Percentiles rank a stretch among this genome's conserved stretches.
phyloP scores from a whole-genome alignment of 108 stramenopile species.

The Cylindrotheca fusiformis region DNA sequence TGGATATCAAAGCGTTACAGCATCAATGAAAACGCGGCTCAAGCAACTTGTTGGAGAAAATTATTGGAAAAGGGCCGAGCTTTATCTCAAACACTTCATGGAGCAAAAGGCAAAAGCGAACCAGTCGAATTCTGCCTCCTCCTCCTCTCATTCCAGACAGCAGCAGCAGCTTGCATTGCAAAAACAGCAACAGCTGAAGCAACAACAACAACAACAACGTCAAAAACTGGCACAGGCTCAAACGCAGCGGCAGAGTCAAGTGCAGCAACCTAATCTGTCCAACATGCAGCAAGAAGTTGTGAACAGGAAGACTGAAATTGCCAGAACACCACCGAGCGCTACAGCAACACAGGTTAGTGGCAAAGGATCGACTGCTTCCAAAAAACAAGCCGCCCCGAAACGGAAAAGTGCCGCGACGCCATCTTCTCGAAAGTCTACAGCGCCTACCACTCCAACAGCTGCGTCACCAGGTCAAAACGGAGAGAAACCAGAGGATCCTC shows the following conservation, averaged over 20 bases:
- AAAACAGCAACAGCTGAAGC: conserved; percentile 2
- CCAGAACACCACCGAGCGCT: neutral
- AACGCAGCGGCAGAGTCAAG: conserved; percentile 6
- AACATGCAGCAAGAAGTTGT: conserved; percentile 29
- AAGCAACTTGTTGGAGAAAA: conserved; percentile 57
- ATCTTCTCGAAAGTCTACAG: conserved; percentile 7
- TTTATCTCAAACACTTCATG: conserved; percentile 58
- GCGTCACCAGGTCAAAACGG: neutral
- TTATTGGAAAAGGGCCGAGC: conserved; percentile 73
- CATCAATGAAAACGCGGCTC: conserved; percentile 55
- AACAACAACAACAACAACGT: conserved; percentile 13
- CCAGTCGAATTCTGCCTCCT: neutral
- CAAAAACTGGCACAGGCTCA: conserved; percentile 6
- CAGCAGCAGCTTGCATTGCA: conserved; percentile 3
- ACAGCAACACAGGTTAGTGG: neutral
- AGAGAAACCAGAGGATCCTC: conserved; percentile 24
- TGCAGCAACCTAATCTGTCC: conserved; percentile 12
- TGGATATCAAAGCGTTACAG: conserved; percentile 59
- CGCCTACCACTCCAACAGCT: conserved; percentile 17
- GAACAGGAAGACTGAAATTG: conserved; percentile 27
- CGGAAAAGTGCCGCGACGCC: conserved; percentile 2
- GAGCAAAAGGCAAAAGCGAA: conserved; percentile 35
- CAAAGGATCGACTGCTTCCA: conserved; percentile 1
- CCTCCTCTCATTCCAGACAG: neutral
- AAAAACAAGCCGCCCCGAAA: conserved; percentile 16